phyloP scores from a whole-genome alignment of 164 flowering plant genomes.

The Aristolochia contorta region DNA sequence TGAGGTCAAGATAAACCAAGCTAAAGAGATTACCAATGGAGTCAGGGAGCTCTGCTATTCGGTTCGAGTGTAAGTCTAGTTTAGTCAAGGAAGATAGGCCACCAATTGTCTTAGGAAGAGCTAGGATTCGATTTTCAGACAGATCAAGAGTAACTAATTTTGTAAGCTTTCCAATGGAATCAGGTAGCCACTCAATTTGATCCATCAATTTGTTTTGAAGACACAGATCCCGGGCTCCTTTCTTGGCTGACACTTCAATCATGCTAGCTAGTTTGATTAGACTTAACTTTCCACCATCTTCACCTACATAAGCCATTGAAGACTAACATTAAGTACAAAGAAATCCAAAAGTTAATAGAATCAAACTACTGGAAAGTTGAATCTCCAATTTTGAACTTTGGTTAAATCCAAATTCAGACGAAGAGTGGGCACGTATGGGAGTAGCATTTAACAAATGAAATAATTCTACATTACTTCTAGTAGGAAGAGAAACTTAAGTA shows the following conservation, averaged over 20 bases:
- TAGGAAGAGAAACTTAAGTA: too few species aligned
- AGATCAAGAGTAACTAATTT: constrained; percentile 51
- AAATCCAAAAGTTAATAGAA: too few species aligned
- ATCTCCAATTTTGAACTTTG: too few species aligned
- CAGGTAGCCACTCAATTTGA: constrained; percentile 75
- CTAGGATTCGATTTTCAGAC: constrained; percentile 59
- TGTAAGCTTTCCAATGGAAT: constrained; percentile 68
- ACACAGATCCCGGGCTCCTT: constrained; percentile 50
- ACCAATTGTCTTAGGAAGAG: constrained; percentile 55
- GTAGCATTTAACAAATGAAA: too few species aligned
- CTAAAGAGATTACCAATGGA: constrained; percentile 55
- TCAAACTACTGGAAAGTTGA: too few species aligned
- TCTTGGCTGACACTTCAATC: constrained; percentile 66
- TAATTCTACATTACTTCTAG: too few species aligned
- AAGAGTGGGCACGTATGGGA: too few species aligned
- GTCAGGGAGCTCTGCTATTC: constrained; percentile 52
- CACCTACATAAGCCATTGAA: constrained; percentile 37
- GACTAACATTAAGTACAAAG: neutral
- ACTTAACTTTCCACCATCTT: constrained; percentile 64
- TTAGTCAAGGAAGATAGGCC: constrained; percentile 49
- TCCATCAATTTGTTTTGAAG: constrained; percentile 59
- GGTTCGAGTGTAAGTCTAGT: constrained; percentile 65
- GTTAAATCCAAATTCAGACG: too few species aligned
- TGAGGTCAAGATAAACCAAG: constrained; percentile 45
- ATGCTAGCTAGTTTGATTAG: constrained; percentile 68